Base-by-base conservation (phyloP, 1,284 basidiomycete species). In the Lentinus polychrous region DNA sequence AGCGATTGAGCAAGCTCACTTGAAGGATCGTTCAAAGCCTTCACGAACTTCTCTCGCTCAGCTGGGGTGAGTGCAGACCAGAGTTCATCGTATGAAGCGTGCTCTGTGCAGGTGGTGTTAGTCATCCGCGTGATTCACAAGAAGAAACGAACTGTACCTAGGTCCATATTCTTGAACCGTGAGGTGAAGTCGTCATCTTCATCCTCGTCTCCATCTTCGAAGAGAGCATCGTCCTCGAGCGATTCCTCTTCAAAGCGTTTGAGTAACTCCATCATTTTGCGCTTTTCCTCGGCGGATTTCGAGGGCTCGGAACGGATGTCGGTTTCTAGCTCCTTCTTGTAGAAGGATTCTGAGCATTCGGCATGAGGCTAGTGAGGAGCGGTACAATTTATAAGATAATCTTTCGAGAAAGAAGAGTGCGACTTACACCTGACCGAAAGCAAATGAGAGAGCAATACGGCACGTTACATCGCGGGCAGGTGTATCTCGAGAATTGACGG, bases 391-490 rank as follows among this genome's bases (percentile, higher is more conserved):
- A 36, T 22, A 18, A 31, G 49, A 47, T 23, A 17, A 35, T 11
- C 11, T 32, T 35, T 27, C 8, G 14, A 6, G 35, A 6, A 6
- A 20, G 3, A 8, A 11, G 27, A 2, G 6, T 17, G 43, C 34
- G 10, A 63, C 75, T 49, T 61, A 83, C 85, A 66, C 80, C 71
- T 24, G 83, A 83, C 32, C 83, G 79, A 65, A 88, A 92, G 63
- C 89, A 92, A 11, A 71, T 69, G 35, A 91, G 63, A 14, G 86
- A 86, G 66, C 89, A 92, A 57, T 91, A 91, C 0, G 76, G 76
- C 12, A 86, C 66, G 59, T 91, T 91, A 68, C 90, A 92, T 15
- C 70, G 71, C 23, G 90, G 84, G 55, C 89, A 92, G 0, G 80
- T 83, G 62, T 92, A 92, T 58, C 79, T 81, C 8, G 84, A 77